Percentiles rank a stretch among this genome's conserved stretches.
Evolutionary conservation across 495 filamentous ascomycete genomes (phyloP).

Genomic region (Achaetomiella virescens): DNA sequence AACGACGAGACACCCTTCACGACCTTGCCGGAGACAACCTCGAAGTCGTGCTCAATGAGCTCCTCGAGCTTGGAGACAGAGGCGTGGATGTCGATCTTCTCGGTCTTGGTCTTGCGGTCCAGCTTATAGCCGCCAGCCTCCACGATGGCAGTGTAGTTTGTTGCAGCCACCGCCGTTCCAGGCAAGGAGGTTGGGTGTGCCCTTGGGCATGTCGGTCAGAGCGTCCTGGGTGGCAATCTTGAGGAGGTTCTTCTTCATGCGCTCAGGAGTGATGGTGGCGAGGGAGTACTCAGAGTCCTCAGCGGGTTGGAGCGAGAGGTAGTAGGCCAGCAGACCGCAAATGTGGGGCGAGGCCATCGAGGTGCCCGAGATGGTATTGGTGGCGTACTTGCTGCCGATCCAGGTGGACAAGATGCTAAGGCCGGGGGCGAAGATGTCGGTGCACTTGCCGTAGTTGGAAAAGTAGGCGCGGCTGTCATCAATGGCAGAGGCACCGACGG

Average conservation of each 20-base stretch:
- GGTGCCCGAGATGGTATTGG: slow-evolving; percentile 98
- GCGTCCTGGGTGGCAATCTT: slow-evolving; percentile 72
- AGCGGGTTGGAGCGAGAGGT: slow-evolving; percentile 89
- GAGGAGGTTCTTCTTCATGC: slow-evolving; percentile 87
- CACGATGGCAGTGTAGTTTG: slow-evolving; percentile 86
- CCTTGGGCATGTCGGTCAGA: slow-evolving; percentile 75
- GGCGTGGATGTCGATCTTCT: slow-evolving; percentile 21
- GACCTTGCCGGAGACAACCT: slow-evolving; percentile 49
- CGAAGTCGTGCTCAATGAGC: slow-evolving; percentile 53
- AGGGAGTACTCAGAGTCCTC: slow-evolving; percentile 84
- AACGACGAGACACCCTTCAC: slow-evolving; percentile 42
- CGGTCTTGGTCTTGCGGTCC: slow-evolving; percentile 25
- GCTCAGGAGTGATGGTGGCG: slow-evolving; percentile 81
- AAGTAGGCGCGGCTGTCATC: slow-evolving; percentile 98
- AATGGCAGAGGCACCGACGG: slow-evolving; percentile 90
- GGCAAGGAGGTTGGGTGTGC: slow-evolving; percentile 83
- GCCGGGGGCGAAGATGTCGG: slow-evolving; percentile 97
- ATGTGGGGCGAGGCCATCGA: slow-evolving; percentile 99
- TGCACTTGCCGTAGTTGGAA: slow-evolving; percentile 99
- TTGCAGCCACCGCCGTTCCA: slow-evolving; percentile 96
- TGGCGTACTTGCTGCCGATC: slow-evolving; percentile 88
- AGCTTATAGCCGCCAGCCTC: slow-evolving; percentile 55
- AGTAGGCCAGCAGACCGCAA: slow-evolving; percentile 92
- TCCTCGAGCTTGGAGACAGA: slow-evolving; percentile 51
- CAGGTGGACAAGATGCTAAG: slow-evolving; percentile 96